These are phyloP conservation scores for Cajanus cajan DNA, from an alignment of 306 rosid species.

Conservation along the genomic window DNA sequence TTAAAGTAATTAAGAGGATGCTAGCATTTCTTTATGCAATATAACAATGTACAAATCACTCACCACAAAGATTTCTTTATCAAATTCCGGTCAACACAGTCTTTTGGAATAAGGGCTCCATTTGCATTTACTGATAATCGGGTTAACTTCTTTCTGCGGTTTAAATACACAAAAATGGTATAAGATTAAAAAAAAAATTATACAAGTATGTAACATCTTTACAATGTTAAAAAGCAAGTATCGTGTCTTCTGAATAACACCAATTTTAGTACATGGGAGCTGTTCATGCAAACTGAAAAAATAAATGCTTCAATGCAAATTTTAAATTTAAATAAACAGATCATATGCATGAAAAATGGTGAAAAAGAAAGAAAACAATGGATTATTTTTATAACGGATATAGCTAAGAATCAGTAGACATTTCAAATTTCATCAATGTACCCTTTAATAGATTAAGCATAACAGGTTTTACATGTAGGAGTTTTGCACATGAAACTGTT, in stretches of 20 bases:
- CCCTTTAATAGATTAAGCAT: not conserved
- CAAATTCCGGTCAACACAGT: conserved; percentile 60
- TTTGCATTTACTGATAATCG: conserved; percentile 83
- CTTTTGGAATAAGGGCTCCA: conserved; percentile 74
- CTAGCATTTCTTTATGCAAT: not conserved
- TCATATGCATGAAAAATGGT: not conserved
- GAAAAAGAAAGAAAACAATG: not conserved
- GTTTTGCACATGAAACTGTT: not conserved
- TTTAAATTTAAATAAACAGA: conserved; percentile 2
- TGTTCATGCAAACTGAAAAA: not conserved
- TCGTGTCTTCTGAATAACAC: conserved; percentile 9
- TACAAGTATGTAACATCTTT: conserved; percentile 1
- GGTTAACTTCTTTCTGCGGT: conserved; percentile 79
- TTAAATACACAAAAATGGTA: conserved; percentile 8
- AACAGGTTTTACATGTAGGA: not conserved
- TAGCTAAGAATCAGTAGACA: conserved; percentile 4
- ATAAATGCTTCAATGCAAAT: not conserved
- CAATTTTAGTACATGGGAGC: conserved; percentile 13
- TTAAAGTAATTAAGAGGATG: not conserved
- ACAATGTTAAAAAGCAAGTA: conserved; percentile 5
- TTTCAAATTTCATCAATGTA: conserved; percentile 5
- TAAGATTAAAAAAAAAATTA: conserved; percentile 9
- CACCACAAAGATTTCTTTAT: conserved; percentile 78
- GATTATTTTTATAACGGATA: not conserved
- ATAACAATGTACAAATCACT: conserved; percentile 36